Conservation (phyloP, 106 monocot species). For the Gastrodia elata region DNA sequence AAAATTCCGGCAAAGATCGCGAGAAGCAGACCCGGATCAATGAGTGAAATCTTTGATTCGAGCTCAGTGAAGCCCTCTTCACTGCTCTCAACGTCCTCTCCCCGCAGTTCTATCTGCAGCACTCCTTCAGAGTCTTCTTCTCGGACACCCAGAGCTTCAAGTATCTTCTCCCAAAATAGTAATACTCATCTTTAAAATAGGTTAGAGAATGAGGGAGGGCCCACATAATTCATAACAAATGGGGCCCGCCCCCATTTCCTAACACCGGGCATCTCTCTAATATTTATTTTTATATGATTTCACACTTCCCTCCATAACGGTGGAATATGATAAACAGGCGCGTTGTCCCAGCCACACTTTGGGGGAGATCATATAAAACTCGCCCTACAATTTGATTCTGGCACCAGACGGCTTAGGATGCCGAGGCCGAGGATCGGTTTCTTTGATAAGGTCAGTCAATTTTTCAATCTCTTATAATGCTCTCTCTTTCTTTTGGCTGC, state of each 20-base stretch:
- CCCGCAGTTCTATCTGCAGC: not conserved
- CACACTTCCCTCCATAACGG: not conserved
- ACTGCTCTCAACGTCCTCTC: not conserved
- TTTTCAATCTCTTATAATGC: not conserved
- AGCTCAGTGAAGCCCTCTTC: not conserved
- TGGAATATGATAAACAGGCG: not conserved
- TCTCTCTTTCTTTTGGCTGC: not conserved
- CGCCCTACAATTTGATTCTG: not conserved
- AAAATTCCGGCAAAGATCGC: not conserved
- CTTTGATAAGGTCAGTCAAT: conserved; percentile 1
- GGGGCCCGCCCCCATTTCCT: too few species aligned
- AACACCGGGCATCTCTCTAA: too few species aligned
- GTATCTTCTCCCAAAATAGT: not conserved
- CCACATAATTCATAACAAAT: too few species aligned
- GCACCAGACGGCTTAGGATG: not conserved
- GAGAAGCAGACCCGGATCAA: not conserved
- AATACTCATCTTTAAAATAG: not conserved
- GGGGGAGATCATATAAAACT: not conserved
- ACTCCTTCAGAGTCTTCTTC: not conserved
- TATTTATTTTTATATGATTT: not conserved
- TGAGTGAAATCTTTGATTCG: not conserved
- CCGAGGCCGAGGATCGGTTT: not conserved
- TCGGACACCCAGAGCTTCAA: not conserved
- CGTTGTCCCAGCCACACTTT: not conserved
- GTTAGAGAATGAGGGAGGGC: conserved; percentile 3